Evolutionary conservation across 1,284 basidiomycete species (phyloP).

Genomic region (Ceratobasidium sp.): DNA sequence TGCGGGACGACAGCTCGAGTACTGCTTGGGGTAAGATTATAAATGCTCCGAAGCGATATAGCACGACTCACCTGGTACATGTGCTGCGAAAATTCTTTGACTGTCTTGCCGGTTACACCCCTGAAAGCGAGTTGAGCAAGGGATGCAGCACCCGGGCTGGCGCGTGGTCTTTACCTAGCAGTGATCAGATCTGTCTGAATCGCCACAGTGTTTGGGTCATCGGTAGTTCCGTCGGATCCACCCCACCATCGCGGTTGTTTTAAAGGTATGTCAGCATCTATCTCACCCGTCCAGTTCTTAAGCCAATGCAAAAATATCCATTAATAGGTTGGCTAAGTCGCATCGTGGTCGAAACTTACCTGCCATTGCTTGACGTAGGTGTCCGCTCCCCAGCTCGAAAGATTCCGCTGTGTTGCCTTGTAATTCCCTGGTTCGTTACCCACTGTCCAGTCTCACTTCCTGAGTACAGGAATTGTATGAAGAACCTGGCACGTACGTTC

Average conservation of each 20-base stretch:
- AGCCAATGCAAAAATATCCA: neutral
- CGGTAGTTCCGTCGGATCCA: constrained; percentile 26
- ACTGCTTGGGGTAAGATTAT: constrained; percentile 19
- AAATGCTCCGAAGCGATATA: neutral
- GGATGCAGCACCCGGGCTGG: neutral
- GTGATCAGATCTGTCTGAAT: constrained; percentile 44
- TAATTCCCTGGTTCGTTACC: constrained; percentile 50
- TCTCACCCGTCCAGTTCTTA: constrained; percentile 46
- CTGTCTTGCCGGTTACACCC: constrained; percentile 25
- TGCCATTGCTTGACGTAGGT: constrained; percentile 45
- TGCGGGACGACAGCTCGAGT: constrained; percentile 49
- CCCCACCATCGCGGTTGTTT: constrained; percentile 39
- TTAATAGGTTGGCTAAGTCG: neutral
- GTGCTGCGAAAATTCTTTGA: constrained; percentile 48
- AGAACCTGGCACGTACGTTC: constrained; percentile 40
- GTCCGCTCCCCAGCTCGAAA: constrained; percentile 43
- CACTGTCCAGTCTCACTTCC: constrained; percentile 26
- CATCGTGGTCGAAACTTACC: neutral
- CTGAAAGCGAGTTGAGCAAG: neutral
- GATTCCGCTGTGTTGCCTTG: constrained; percentile 43
- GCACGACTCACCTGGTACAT: constrained; percentile 46
- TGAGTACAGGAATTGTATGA: neutral
- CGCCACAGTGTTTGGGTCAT: constrained; percentile 44
- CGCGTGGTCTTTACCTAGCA: constrained; percentile 6
- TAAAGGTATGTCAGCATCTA: constrained; percentile 32